phyloP scores from a whole-genome alignment of 208 protist genomes.

The Trypanosoma brucei region DNA sequence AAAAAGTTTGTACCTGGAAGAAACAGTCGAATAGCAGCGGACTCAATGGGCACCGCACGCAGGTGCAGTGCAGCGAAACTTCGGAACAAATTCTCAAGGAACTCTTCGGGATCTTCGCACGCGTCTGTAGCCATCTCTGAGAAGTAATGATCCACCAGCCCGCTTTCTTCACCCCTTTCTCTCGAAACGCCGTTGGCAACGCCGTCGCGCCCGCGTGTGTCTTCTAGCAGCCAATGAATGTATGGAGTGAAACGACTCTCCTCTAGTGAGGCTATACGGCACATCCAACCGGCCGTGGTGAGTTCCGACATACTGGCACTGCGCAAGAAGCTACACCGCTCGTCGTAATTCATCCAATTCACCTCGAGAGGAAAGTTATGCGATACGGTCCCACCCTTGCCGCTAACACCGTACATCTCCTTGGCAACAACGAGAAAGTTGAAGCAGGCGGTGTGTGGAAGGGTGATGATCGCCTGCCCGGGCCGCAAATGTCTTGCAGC shows the following conservation, averaged over 20 bases:
- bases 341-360: slow-evolving; percentile 88
- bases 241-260: slow-evolving; percentile 70
- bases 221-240: slow-evolving; percentile 73
- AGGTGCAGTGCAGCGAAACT: slow-evolving; percentile 61
- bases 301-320: slow-evolving; percentile 56
- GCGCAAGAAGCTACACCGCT: slow-evolving; percentile 50
- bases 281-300: slow-evolving; percentile 72
- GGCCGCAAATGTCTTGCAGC: slow-evolving; percentile 39
- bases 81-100: slow-evolving; percentile 74
- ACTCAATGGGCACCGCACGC: slow-evolving; percentile 79
- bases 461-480: slow-evolving; percentile 76
- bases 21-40: slow-evolving; percentile 42
- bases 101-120: slow-evolving; percentile 81
- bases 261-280: slow-evolving; percentile 65
- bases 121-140: slow-evolving; percentile 83
- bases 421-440: slow-evolving; percentile 70
- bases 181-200: slow-evolving; percentile 67
- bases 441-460: slow-evolving; percentile 57
- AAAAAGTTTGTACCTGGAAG: slow-evolving; percentile 84
- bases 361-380: slow-evolving; percentile 66
- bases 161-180: slow-evolving; percentile 70
- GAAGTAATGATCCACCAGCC: slow-evolving; percentile 70
- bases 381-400: slow-evolving; percentile 11
- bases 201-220: slow-evolving; percentile 79
- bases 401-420: slow-evolving; percentile 52